Evolutionary conservation across 2,329 filamentous ascomycete species (phyloP).

Genomic region (Colletotrichum salicis): DNA sequence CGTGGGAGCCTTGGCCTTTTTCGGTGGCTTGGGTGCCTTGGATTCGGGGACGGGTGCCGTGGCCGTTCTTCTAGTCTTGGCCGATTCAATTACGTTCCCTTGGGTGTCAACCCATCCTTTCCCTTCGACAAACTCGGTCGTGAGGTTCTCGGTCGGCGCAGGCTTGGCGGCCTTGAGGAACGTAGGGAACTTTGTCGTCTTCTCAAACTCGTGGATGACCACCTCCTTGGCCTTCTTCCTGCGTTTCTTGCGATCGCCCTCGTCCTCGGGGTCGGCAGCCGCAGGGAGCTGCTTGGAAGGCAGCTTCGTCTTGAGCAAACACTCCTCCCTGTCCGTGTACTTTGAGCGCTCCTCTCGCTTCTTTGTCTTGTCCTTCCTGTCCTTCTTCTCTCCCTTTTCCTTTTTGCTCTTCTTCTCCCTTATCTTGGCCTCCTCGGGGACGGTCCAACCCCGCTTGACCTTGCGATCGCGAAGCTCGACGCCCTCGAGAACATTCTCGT

Average conservation of each 20-base stretch:
- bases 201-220: conserved; percentile 89
- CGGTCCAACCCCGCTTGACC: conserved; percentile 91
- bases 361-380: conserved; percentile 62
- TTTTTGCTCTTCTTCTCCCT: conserved; percentile 59
- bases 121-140: conserved; percentile 78
- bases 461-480: conserved; percentile 79
- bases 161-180: conserved; percentile 74
- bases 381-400: conserved; percentile 55
- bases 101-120: conserved; percentile 88
- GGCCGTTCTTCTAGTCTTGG: conserved; percentile 50
- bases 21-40: conserved; percentile 36
- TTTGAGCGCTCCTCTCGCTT: conserved; percentile 75
- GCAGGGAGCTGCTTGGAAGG: conserved; percentile 52
- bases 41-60: conserved; percentile 39
- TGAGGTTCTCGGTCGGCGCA: conserved; percentile 54
- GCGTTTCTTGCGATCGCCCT: conserved; percentile 64
- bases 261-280: conserved; percentile 50
- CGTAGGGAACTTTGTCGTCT: conserved; percentile 82
- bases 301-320: conserved; percentile 84
- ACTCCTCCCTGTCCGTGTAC: conserved; percentile 83
- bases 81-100: conserved; percentile 78
- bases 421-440: conserved; percentile 63
- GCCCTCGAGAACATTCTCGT: conserved; percentile 67
- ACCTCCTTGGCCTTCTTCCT: conserved; percentile 71
- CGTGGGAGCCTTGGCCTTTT: conserved; percentile 35